A percentile compares a stretch with the other conserved stretches of the same genome.
Conservation (phyloP, 805 yeast species). For the Metahyphopichia silvanorum region DNA sequence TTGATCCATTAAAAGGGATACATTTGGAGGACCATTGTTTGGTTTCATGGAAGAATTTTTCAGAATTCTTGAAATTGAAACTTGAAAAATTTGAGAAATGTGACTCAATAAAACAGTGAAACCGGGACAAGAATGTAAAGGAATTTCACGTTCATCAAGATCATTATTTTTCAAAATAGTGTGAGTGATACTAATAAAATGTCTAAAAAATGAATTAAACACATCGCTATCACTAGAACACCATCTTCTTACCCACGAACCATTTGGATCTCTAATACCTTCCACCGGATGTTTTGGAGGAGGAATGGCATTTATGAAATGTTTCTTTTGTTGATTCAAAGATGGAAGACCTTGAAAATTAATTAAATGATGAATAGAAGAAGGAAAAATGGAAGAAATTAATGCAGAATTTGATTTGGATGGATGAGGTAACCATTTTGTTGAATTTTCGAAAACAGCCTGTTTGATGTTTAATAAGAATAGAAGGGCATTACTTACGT, state of each 20-base stretch:
- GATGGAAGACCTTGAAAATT: conserved; percentile 32
- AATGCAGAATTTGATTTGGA: conserved; percentile 2
- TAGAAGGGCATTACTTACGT: conserved; percentile 53
- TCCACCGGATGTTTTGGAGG: conserved; percentile 41
- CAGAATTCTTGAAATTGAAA: conserved; percentile 24
- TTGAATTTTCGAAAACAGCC: conserved; percentile 28
- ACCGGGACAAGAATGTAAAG: conserved; percentile 36
- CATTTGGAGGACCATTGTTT: conserved; percentile 2
- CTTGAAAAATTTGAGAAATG: conserved; percentile 39
- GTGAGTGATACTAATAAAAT: conserved; percentile 40
- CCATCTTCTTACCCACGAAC: conserved; percentile 65
- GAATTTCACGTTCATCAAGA: conserved; percentile 6
- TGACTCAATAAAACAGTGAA: conserved; percentile 44
- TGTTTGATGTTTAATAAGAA: conserved; percentile 57
- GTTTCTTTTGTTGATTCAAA: conserved; percentile 22
- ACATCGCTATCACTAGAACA: conserved; percentile 52
- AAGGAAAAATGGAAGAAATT: conserved; percentile 20
- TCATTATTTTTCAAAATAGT: conserved; percentile 2
- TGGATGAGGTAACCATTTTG: background rate
- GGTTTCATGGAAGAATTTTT: conserved; percentile 8
- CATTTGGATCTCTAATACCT: conserved; percentile 56
- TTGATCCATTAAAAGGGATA: conserved; percentile 1
- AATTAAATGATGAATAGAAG: conserved; percentile 25
- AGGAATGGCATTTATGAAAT: conserved; percentile 30
- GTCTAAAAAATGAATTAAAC: conserved; percentile 60